Conservation (phyloP, 23 red algal genomes). For the Chondrus crispus region DNA sequence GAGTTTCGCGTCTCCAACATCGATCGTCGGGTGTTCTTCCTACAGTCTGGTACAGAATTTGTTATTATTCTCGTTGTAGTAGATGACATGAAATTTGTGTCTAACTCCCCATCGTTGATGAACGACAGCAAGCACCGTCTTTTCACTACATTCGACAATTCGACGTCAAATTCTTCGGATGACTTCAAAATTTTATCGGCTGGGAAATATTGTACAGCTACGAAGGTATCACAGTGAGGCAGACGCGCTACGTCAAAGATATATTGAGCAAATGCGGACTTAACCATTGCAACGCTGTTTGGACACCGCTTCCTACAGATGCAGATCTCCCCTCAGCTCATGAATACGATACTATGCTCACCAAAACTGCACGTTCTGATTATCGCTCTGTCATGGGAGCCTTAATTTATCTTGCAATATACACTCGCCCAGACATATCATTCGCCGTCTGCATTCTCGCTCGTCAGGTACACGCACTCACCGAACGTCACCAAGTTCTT, state of each 20-base stretch:
- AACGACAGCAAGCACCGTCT: background rate
- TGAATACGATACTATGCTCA: background rate
- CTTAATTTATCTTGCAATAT: background rate
- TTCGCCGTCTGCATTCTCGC: background rate
- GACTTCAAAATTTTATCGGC: background rate
- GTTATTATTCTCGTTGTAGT: background rate
- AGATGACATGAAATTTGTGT: background rate
- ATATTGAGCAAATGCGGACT: background rate
- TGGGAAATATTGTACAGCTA: background rate
- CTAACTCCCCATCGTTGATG: background rate
- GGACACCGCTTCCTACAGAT: background rate
- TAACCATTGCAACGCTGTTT: background rate
- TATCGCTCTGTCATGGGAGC: background rate
- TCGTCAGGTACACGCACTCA: background rate
- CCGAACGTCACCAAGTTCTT: background rate
- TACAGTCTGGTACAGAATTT: background rate
- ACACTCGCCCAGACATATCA: background rate
- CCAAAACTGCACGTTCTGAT: background rate
- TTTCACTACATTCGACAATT: background rate
- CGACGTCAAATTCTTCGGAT: slow-evolving; percentile 11
- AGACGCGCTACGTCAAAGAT: background rate
- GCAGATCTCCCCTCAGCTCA: background rate
- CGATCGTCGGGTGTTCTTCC: background rate
- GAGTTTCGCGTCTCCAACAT: background rate
- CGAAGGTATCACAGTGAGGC: background rate